Conservation (phyloP, 306 rosid species). For the Dalbergia oliveri region DNA sequence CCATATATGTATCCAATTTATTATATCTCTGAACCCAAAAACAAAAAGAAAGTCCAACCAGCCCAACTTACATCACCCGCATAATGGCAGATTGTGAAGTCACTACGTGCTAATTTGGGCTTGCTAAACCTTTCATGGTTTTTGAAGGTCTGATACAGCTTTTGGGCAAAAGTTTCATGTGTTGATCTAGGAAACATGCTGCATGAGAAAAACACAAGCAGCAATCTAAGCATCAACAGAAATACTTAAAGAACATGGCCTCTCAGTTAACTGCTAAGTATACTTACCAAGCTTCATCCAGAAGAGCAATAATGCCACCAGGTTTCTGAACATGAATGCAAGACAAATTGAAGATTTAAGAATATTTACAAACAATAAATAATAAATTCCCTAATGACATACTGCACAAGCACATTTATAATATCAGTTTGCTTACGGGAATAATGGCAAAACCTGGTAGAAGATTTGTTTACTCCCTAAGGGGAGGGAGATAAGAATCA, state of each 20-base stretch:
- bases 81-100: conserved; percentile 88
- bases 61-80: conserved; percentile 85
- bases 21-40: not conserved
- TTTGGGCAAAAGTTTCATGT: conserved; percentile 85
- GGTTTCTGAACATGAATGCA: conserved; percentile 74
- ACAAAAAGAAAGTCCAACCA: not conserved
- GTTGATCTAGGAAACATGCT: conserved; percentile 96
- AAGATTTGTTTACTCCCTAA: not conserved
- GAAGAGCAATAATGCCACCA: conserved; percentile 91
- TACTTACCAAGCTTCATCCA: conserved; percentile 91
- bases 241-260: not conserved
- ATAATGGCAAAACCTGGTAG: not conserved
- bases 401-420: conserved; percentile 6
- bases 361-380: not conserved
- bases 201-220: conserved; percentile 52
- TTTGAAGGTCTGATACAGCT: conserved; percentile 86
- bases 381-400: conserved; percentile 17
- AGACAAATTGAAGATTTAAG: conserved; percentile 24
- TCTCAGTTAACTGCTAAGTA: not conserved
- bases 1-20: conserved; percentile 13
- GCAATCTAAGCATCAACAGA: conserved; percentile 19
- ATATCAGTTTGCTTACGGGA: not conserved
- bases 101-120: conserved; percentile 77
- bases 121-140: conserved; percentile 80
- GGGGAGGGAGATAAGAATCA: not conserved